These are phyloP conservation scores for Scedosporium dehoogii DNA, from an alignment of 2,329 filamentous ascomycete genomes.

Conservation along the genomic window DNA sequence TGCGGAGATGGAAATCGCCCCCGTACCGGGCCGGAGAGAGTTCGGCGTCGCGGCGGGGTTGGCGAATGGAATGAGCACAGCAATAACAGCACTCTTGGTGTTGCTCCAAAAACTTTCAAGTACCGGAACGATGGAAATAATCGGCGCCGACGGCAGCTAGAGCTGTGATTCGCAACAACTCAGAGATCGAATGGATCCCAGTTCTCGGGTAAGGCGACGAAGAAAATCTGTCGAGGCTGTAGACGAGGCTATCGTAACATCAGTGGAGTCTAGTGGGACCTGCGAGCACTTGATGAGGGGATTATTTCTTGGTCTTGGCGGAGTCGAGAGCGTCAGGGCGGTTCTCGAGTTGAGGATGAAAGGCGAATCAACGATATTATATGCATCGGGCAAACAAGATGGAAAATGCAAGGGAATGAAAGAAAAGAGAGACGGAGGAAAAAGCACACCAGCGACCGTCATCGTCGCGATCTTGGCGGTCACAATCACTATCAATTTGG, in stretches of 20 bases:
- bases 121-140: too few relatives aligned
- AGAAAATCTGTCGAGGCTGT: background rate
- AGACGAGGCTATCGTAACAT: background rate
- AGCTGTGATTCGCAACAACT: too few relatives aligned
- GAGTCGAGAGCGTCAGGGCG: background rate
- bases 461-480: slow-evolving; percentile 5
- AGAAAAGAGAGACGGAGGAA: slow-evolving; percentile 5
- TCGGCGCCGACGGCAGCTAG: too few relatives aligned
- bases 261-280: background rate
- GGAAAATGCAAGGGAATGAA: background rate
- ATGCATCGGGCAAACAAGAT: background rate
- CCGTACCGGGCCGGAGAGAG: background rate
- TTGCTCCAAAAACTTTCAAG: too few relatives aligned
- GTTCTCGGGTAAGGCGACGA: background rate
- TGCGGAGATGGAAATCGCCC: background rate
- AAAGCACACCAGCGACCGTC: slow-evolving; percentile 1
- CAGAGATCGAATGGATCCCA: too few relatives aligned
- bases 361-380: background rate
- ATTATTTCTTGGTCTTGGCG: background rate
- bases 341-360: background rate
- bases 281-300: background rate
- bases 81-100: background rate
- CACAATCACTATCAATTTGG: slow-evolving; percentile 4
- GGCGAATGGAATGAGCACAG: background rate
- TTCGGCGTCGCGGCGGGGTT: background rate